Conservation (phyloP, 2,329 filamentous ascomycete species). For the Tolypocladium album region DNA sequence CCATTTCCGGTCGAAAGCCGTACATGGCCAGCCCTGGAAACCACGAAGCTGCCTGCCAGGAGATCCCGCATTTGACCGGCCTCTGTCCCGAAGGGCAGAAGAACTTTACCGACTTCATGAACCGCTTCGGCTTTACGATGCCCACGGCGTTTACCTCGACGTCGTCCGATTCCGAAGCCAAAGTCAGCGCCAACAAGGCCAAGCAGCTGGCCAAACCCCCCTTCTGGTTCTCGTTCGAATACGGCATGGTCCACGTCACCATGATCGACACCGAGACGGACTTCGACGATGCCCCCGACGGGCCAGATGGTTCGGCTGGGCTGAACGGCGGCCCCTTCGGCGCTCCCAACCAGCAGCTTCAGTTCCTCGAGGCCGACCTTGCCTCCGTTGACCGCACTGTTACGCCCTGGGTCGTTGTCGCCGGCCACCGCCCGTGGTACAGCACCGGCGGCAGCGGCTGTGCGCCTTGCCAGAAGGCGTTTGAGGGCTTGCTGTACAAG, state of each 20-base stretch:
- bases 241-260: slow-evolving; percentile 17
- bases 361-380: slow-evolving; percentile 44
- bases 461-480: slow-evolving; percentile 35
- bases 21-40: slow-evolving; percentile 40
- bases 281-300: slow-evolving; percentile 16
- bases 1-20: slow-evolving; percentile 39
- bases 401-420: slow-evolving; percentile 32
- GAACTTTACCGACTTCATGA: slow-evolving; percentile 51
- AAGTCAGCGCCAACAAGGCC: slow-evolving; percentile 33
- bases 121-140: slow-evolving; percentile 42
- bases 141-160: slow-evolving; percentile 38
- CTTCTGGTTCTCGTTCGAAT: slow-evolving; percentile 16
- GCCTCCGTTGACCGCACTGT: slow-evolving; percentile 42
- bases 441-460: slow-evolving; percentile 26
- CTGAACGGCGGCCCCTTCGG: slow-evolving; percentile 41
- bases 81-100: slow-evolving; percentile 41
- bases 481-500: slow-evolving; percentile 41
- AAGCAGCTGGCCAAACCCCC: slow-evolving; percentile 15
- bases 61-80: slow-evolving; percentile 23
- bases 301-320: slow-evolving; percentile 10
- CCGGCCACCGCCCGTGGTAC: slow-evolving; percentile 37
- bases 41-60: slow-evolving; percentile 44
- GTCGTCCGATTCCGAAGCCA: slow-evolving; percentile 29
- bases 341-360: slow-evolving; percentile 33
- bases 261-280: slow-evolving; percentile 23